Conservation (phyloP, 352 stramenopile genomes). For the Phytophthora fragariaefolia region DNA sequence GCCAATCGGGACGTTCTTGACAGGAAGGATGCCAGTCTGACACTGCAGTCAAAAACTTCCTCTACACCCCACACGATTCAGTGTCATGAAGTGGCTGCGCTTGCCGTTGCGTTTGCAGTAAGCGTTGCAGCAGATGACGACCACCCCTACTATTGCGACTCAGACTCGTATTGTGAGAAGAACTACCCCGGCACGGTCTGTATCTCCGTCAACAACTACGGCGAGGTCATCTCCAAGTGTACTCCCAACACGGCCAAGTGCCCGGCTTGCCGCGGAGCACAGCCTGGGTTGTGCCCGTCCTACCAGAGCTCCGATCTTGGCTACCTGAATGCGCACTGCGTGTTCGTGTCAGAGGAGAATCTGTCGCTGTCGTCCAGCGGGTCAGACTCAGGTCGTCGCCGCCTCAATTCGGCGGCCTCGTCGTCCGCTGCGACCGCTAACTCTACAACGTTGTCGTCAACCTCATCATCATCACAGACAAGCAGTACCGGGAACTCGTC, state of each 20-base stretch:
- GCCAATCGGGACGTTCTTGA: background rate
- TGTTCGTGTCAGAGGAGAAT: slow-evolving; percentile 68
- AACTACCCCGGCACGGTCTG: slow-evolving; percentile 69
- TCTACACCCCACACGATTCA: background rate
- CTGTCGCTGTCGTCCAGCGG: slow-evolving; percentile 13
- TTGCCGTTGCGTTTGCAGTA: slow-evolving; percentile 26
- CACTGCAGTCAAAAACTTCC: slow-evolving; percentile 6
- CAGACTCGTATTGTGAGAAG: slow-evolving; percentile 65
- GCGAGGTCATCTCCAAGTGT: slow-evolving; percentile 68
- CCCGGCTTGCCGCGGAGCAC: slow-evolving; percentile 64
- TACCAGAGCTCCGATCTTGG: slow-evolving; percentile 69
- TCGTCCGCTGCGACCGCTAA: background rate
- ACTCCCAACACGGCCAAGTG: slow-evolving; percentile 73
- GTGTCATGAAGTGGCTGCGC: slow-evolving; percentile 42
- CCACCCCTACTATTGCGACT: slow-evolving; percentile 54
- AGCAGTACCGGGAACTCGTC: background rate
- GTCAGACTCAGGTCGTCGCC: slow-evolving; percentile 12
- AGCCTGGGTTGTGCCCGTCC: slow-evolving; percentile 73
- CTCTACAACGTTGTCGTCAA: background rate
- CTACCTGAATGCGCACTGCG: slow-evolving; percentile 79
- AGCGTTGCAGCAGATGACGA: slow-evolving; percentile 20
- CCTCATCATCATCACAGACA: slow-evolving; percentile 1
- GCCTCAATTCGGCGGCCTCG: slow-evolving; percentile 2
- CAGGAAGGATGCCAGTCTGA: background rate
- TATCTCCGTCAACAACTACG: slow-evolving; percentile 73